Evolutionary conservation across 1,139 yeast genomes (phyloP), one percentile per base, ranked within the genome.

Genomic region (Saccharomyces hybrid): DNA sequence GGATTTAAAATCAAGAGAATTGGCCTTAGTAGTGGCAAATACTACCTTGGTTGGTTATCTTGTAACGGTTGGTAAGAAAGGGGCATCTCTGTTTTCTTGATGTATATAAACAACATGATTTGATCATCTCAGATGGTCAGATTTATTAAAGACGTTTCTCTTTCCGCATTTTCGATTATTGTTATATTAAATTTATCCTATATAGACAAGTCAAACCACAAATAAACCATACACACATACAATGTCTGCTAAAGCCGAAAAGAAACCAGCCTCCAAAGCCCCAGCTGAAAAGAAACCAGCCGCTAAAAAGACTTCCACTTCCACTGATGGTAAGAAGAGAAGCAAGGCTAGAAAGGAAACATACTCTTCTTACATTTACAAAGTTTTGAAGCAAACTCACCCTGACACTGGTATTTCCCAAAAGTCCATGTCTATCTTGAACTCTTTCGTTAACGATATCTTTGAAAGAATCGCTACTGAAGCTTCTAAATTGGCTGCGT

Each of bases 391-490:
- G 81, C 97, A 93, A 83, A 91, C 99, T 64, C 97, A 95, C 79
- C 97, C 99, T 77, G 98, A 93, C 77, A 93, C 99, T 62, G 99
- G 99, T 90, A 93, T 93, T 74, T 93, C 99, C 66, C 96, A 91
- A 79, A 89, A 90, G 78, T 97, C 99, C 67, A 93, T 93, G 97
- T 90, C 97, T 59, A 93, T 93, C 76, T 87, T 93, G 95, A 93
- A 93, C 88, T 93, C 98, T 54, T 93, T 93, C 70, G 99, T 93
- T 69, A 91, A 91, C 78, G 98, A 91, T 78, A 88, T 88, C 73
- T 88, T 88, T 70, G 96, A 88, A 79, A 87, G 96, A 84, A 86
- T 86, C 71, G 99, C 99, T 69, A 79, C 95, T 69, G 99, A 93
- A 80, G 97, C 99, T 70, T 93, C 99, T 67, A 93, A 93, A 82